phyloP scores from a whole-genome alignment of 768 basidiomycete genomes.

The Boletus bicolor region DNA sequence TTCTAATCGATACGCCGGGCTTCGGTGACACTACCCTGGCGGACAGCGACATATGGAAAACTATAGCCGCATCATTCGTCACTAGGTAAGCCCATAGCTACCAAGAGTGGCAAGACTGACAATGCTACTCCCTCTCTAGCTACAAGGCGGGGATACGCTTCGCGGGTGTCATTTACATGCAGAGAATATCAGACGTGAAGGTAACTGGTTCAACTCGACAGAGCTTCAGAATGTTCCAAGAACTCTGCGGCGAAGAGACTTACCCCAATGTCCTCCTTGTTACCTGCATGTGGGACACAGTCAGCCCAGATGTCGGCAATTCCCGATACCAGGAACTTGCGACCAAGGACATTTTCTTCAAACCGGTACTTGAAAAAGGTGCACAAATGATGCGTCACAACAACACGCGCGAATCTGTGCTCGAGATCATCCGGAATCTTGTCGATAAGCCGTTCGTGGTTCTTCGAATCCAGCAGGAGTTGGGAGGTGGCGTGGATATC shows the following conservation, averaged over 20 bases:
- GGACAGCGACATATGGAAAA: conserved; percentile 48
- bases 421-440: conserved; percentile 40
- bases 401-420: conserved; percentile 43
- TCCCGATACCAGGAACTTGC: conserved; percentile 44
- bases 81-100: conserved; percentile 16
- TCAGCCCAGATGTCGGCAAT: conserved; percentile 32
- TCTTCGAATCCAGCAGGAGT: conserved; percentile 54
- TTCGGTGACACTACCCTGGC: conserved; percentile 52
- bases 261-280: conserved; percentile 47
- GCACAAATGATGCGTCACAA: conserved; percentile 44
- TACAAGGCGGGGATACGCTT: conserved; percentile 31
- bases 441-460: conserved; percentile 36
- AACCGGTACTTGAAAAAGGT: conserved; percentile 44
- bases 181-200: conserved; percentile 48
- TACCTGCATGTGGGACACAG: conserved; percentile 51
- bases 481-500: conserved; percentile 44
- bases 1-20: conserved; percentile 60
- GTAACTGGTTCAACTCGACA: conserved; percentile 45
- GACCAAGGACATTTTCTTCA: conserved; percentile 46
- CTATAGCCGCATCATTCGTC: conserved; percentile 42
- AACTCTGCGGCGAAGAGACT: conserved; percentile 47
- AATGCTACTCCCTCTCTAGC: conserved; percentile 5
- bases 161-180: conserved; percentile 50
- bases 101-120: not conserved
- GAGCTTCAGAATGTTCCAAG: conserved; percentile 48